Percentiles rank a stretch among this genome's conserved stretches.
phyloP scores from a whole-genome alignment of 2,329 filamentous ascomycete species.

The Penicillium sp. region DNA sequence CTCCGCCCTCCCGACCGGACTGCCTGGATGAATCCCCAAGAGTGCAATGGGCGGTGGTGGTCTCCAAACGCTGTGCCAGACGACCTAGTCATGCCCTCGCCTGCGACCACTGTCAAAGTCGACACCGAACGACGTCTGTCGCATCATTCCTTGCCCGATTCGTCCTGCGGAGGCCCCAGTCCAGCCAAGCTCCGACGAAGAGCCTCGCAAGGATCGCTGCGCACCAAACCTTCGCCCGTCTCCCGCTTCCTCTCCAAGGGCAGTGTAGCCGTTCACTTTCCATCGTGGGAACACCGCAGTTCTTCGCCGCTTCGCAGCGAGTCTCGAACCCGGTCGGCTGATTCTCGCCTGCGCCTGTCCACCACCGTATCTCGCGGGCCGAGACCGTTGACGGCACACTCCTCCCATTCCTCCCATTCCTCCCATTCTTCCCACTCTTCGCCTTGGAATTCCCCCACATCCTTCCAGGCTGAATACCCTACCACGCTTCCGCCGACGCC shows the following conservation, averaged over 20 bases:
- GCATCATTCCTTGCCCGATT: conserved; percentile 18
- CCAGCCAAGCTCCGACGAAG: conserved; percentile 34
- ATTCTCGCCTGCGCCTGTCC: conserved; percentile 32
- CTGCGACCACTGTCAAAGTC: conserved; percentile 20
- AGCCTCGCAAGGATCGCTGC: conserved; percentile 38
- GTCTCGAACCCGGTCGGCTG: conserved; percentile 28
- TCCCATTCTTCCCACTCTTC: conserved; percentile 33
- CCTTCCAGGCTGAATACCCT: conserved; percentile 31
- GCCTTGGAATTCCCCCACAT: conserved; percentile 25
- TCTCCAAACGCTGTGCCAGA: conserved; percentile 24
- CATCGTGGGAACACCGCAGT: conserved; percentile 53
- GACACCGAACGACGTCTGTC: conserved; percentile 24
- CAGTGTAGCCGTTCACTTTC: conserved; percentile 47
- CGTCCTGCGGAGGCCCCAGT: conserved; percentile 12
- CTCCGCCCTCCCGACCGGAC: conserved; percentile 17
- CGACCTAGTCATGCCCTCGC: conserved; percentile 30
- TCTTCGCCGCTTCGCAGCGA: conserved; percentile 25
- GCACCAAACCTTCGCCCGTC: conserved; percentile 34
- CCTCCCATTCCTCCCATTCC: conserved; percentile 36
- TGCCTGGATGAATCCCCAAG: conserved; percentile 32
- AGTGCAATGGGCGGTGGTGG: conserved; percentile 33
- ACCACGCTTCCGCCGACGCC: conserved; percentile 41
- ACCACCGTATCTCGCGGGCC: conserved; percentile 37
- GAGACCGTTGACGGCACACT: conserved; percentile 28
- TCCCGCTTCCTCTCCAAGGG: conserved; percentile 39